phyloP scores from a whole-genome alignment of 2,329 filamentous ascomycete genomes.

The Coniochaeta sp. region DNA sequence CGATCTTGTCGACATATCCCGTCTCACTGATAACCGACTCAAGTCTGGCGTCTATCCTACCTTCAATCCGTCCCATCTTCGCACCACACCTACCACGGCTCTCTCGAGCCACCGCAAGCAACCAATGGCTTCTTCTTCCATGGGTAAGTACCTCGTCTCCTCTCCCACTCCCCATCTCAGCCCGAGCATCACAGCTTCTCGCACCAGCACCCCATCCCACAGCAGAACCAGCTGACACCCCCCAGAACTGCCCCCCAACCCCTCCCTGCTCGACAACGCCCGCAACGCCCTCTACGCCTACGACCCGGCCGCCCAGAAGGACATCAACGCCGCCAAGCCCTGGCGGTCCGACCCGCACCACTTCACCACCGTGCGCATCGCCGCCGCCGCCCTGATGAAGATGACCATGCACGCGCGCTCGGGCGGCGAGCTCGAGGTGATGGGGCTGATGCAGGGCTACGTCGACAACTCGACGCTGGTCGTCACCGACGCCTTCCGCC shows the following conservation, averaged over 20 bases:
- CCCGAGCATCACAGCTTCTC: neutral
- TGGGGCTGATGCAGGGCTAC: slow-evolving; percentile 98
- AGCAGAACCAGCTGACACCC: neutral
- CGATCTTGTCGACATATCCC: neutral
- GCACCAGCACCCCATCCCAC: neutral
- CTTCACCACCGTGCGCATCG: slow-evolving; percentile 92
- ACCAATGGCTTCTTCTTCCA: neutral
- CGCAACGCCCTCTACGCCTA: slow-evolving; percentile 91
- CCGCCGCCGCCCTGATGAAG: slow-evolving; percentile 87
- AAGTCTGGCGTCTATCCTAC: neutral
- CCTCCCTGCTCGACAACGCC: slow-evolving; percentile 74
- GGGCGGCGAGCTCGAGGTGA: slow-evolving; percentile 85
- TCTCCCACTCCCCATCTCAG: neutral
- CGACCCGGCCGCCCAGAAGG: slow-evolving; percentile 60
- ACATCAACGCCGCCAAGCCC: slow-evolving; percentile 56
- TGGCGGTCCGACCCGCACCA: slow-evolving; percentile 76
- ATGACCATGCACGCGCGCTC: slow-evolving; percentile 99
- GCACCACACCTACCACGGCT: neutral
- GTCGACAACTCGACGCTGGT: slow-evolving; percentile 79
- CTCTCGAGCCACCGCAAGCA: neutral
- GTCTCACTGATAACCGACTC: neutral
- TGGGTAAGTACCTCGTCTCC: neutral
- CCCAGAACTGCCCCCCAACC: slow-evolving; percentile 78
- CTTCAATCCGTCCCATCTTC: neutral
- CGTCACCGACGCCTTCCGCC: slow-evolving; percentile 86